Base-by-base conservation (phyloP, 768 basidiomycete genomes). In the Hericium alpestre region DNA sequence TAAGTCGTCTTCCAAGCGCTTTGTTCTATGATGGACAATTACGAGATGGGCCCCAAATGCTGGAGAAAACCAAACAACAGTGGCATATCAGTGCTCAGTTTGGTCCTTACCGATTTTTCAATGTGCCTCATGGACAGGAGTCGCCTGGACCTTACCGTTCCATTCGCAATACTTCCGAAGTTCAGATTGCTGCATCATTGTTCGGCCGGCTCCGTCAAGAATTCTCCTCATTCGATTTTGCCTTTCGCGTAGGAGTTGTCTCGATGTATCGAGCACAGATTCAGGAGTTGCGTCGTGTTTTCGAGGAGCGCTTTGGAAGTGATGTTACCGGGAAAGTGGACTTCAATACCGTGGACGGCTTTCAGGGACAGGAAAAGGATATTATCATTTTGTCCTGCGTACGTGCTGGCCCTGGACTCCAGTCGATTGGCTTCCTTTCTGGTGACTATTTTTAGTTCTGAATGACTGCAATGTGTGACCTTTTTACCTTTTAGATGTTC, bases 301-400 rank as follows among this genome's bases (percentile, higher is more conserved):
- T 99, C 64, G 73, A 76, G 48, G 70, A 76, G 55, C 77, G 79
- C 13, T 96, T 90, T 68, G 93, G 93, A 2, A 66, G 73, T 37
- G 77, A 82, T 22, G 81, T 96, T 20, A 64, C 86, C 1, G 76
- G 77, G 37, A 81, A 78, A 46, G 81, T 99, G 40, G 87, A 94
- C 65, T 97, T 99, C 74, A 89, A 96, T 67, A 98, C 96, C 0
- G 95, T 99, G 40, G 95, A 99, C 70, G 96, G 95, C 10, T 98
- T 98, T 66, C 96, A 99, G 70, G 96, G 96, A 51, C 96, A 99
- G 73, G 96, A 99, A 70, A 99, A 99, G 69, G 92, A 95, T 63
- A 82, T 99, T 54, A 95, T 99, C 71, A 97, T 99, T 62, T 77
- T 99, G 18, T 98, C 96, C 3, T 96, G 93, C 67, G 96, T 98